A percentile compares a stretch with the other conserved stretches of the same genome.
Evolutionary conservation across 1,284 basidiomycete genomes (phyloP).

Genomic region (Xerocomus tenax): DNA sequence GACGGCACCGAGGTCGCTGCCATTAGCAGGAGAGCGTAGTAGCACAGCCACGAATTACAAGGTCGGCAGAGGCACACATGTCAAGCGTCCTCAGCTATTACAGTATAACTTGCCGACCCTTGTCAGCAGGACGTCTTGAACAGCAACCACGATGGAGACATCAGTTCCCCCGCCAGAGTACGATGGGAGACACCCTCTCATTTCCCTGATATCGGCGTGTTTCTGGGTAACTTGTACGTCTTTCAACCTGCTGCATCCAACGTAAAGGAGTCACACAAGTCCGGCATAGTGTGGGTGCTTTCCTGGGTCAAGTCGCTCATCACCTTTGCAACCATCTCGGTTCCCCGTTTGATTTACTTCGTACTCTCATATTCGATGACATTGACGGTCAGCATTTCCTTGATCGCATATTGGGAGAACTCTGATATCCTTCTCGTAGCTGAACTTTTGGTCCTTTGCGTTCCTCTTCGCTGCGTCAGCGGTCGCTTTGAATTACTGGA

Average conservation of each 20-base stretch:
- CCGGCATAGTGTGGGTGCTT: constrained; percentile 62
- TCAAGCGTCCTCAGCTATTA: constrained; percentile 5
- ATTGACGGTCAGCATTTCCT: constrained; percentile 50
- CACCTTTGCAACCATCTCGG: constrained; percentile 69
- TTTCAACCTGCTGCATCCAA: background rate
- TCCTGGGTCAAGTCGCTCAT: constrained; percentile 66
- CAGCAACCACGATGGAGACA: constrained; percentile 23
- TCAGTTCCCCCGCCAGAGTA: constrained; percentile 14
- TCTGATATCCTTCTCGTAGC: constrained; percentile 34
- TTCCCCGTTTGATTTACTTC: constrained; percentile 69
- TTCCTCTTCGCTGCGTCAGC: constrained; percentile 62
- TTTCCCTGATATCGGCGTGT: constrained; percentile 68
- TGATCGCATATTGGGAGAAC: background rate
- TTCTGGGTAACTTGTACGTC: constrained; percentile 74
- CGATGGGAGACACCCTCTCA: constrained; percentile 44
- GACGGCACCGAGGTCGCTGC: constrained; percentile 25
- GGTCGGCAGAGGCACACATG: constrained; percentile 5
- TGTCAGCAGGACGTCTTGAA: background rate
- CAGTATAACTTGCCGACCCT: background rate
- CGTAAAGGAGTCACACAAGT: constrained; percentile 7
- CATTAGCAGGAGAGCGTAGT: constrained; percentile 17
- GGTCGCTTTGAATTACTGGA: constrained; percentile 71
- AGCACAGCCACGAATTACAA: constrained; percentile 28
- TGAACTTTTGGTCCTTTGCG: constrained; percentile 84
- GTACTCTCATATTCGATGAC: constrained; percentile 85